Evolutionary conservation across 441 rosid genomes (phyloP), one percentile per base, ranked within the genome.

Genomic region (Breynia disticha): DNA sequence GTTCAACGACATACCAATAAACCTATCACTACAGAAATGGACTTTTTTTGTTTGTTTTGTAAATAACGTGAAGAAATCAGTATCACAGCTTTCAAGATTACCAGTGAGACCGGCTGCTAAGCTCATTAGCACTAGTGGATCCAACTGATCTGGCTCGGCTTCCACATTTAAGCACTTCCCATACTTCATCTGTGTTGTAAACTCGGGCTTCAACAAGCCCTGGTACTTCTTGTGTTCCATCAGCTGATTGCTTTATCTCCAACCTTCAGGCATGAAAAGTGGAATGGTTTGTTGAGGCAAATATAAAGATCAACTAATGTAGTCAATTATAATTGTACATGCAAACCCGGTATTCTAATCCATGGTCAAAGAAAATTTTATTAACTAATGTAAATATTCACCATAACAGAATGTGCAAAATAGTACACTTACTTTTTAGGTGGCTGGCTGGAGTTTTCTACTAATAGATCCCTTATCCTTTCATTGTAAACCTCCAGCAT

Each of bases 91-190:
- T n/a, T n/a, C n/a, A n/a, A n/a, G n/a, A n/a, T n/a, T 86, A 90
- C 97, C 97, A 90, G 67, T 90, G 97, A 45, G 97, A 90, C 48
- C 96, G 84, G 71, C 97, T 90, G 60, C 97, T 90, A 64, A 83
- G 95, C 73, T 90, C 97, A 58, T 90, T 90, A 63, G 81, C 91
- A 60, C 87, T 87, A 57, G 81, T 90, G 54, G 96, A 90, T 50
- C 96, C 96, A 68, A 90, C 91, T 39, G 90, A 74, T 71, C 97
- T 83, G 46, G 96, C 83, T 67, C 80, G 82, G 67, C 97, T 90
- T 56, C 97, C 97, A 41, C 70, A 73, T 65, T 73, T 90, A 56
- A 90, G 79, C 6, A 87, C 97, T 70, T 77, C 68, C 96, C 97
- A 90, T 3, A 72, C 96, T 68, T 87, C 91, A 52, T 57, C 76